Evolutionary conservation across 139 green algal genomes (phyloP).

Genomic region (Chlorella vulgaris): DNA sequence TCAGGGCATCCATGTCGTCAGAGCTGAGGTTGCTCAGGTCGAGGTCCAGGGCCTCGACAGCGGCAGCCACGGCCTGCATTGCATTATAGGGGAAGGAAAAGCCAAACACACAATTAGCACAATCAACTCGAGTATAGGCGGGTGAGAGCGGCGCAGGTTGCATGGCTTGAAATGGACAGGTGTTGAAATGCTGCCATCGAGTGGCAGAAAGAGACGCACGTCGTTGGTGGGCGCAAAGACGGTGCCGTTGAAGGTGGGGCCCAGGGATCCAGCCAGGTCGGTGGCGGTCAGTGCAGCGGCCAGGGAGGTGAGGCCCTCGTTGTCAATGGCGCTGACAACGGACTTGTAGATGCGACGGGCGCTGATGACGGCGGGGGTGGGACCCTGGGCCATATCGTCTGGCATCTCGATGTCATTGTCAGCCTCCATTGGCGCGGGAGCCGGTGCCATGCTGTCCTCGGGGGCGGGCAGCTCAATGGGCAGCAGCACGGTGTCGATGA

Average conservation of each 20-base stretch:
- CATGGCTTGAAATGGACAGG: too few relatives aligned
- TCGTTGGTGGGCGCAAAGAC: slow-evolving; percentile 12
- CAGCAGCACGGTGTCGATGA: slow-evolving; percentile 18
- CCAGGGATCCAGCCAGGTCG: not conserved
- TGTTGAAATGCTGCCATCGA: too few relatives aligned
- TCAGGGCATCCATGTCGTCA: not conserved
- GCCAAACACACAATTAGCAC: too few relatives aligned
- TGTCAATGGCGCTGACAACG: not conserved
- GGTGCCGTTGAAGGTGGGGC: not conserved
- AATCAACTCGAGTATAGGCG: too few relatives aligned
- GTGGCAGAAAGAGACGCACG: not conserved
- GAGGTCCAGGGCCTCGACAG: not conserved
- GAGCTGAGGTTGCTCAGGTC: not conserved
- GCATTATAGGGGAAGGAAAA: not conserved
- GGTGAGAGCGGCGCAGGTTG: too few relatives aligned
- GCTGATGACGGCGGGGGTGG: not conserved
- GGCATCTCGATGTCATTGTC: not conserved
- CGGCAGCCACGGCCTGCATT: not conserved
- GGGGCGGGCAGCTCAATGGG: not conserved
- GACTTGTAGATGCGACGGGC: not conserved
- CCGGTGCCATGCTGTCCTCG: not conserved
- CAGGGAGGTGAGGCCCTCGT: not conserved
- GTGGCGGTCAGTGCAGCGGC: not conserved
- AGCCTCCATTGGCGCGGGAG: not conserved
- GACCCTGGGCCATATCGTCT: not conserved